Evolutionary conservation across 768 basidiomycete genomes (phyloP), one percentile per base, ranked within the genome.

Genomic region (Suillus tomentosus): DNA sequence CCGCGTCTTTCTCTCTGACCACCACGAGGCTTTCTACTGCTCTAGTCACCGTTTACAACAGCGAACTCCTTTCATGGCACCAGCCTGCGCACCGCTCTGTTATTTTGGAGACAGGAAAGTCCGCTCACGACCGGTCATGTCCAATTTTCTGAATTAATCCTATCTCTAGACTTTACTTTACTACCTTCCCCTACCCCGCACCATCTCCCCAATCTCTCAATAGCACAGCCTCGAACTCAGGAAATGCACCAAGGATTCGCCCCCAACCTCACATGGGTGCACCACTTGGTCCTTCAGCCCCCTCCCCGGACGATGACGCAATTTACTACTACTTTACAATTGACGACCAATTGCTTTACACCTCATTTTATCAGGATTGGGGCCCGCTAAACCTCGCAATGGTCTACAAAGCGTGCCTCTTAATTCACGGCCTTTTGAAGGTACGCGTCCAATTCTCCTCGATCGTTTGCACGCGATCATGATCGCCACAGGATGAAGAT

Each of bases 291-390:
- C 84, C 85, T 39, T 84, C 87, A 50, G 56, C 39, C 15, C 15
- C 85, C 31, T 84, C 90, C 17, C 86, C 89, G 27, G 91, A 94
- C 70, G 90, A 91, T 68, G 82, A 86, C 67, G 86, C 89, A 63
- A 82, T 84, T 61, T 93, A 92, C 76, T 92, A 93, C 79, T 96
- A 90, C 79, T 95, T 96, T 80, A 93, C 91, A 63, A 87, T 96
- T 79, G 95, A 97, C 77, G 90, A 95, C 81, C 91, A 94, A 68
- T 84, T 97, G 43, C 84, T 91, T 69, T 97, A 97, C 80, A 85
- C 95, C 68, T 93, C 91, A 39, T 97, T 97, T 84, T 96, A 91
- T 75, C 89, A 94, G 74, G 95, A 97, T 76, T 96, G 93, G 89
- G 95, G 95, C 15, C 95, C 95, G 37, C 81, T 95, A 61, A 95